Evolutionary conservation across 176 grass and related monocot species (phyloP), one percentile per base, ranked within the genome.

Genomic region (Ensete glaucum): DNA sequence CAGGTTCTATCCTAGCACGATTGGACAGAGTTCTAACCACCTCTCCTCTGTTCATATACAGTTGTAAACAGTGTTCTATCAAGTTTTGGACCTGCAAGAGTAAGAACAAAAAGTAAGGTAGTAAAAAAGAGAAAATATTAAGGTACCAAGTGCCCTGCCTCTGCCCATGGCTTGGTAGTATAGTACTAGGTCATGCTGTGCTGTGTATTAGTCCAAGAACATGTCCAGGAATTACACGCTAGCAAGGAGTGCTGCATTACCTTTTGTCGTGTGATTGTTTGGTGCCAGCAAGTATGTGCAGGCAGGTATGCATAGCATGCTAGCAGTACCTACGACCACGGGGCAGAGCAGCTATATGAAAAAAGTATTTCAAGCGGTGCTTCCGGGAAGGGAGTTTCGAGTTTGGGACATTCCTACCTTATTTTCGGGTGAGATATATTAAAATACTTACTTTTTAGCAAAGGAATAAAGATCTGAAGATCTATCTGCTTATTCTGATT

Each of bases 21-120:
- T 69, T 89, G 76, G 91, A 94, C 43, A 99, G 86, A 10, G 86
- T 99, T 50, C 86, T 86, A 80, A 99, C 85, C 59, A 99, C 91
- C 82, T 99, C 96, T 76, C 86, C 88, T 88, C 85, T 99, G 82
- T 87, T 95, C 96, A 95, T 99, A 78, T 99, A 99, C 48, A 99
- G 79, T 65, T 95, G 96, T 59, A 99, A 74, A 83, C 96, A 99
- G 3, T 86, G 86, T 67, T 99, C 96, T 88, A 99, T 99, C 80
- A 99, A 84, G 91, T 99, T 95, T 66, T 99, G 96, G 17, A 99
- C 96, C 96, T 99, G 80, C n/a, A 83, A 78, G 3, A 74, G 27
- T 27, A 27, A 23, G 26, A 16, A 51, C 14, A 67, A 67, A 67
- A 67, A 20, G 9, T 51, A 17, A 9, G 12, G 43, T 67, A 67